Evolutionary conservation across 1,284 basidiomycete species (phyloP).

Genomic region (Ustilago shanxiensis): DNA sequence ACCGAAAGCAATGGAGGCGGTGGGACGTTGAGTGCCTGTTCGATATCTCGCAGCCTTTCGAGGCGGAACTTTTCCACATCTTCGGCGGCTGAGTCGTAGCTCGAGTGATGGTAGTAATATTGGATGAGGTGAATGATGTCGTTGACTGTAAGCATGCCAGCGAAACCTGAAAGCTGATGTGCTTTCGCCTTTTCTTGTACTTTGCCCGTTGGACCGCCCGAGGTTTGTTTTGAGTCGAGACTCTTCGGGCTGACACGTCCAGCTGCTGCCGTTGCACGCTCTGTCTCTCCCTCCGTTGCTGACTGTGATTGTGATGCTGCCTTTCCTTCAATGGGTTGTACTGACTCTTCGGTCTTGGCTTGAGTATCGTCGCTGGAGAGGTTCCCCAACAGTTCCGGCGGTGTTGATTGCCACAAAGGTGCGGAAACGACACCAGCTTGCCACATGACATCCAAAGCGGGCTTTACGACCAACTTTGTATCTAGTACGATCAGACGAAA

Average conservation of each 20-base stretch:
- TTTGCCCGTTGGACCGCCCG: background rate
- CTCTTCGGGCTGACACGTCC: slow-evolving; percentile 30
- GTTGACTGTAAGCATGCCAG: slow-evolving; percentile 69
- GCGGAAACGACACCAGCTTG: slow-evolving; percentile 86
- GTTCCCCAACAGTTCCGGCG: slow-evolving; percentile 30
- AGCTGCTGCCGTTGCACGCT: too few species aligned
- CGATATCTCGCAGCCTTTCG: slow-evolving; percentile 81
- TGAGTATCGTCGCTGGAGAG: slow-evolving; percentile 9
- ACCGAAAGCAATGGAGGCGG: slow-evolving; percentile 91
- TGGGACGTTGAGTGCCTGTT: slow-evolving; percentile 89
- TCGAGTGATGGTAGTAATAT: slow-evolving; percentile 65
- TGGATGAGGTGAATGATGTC: slow-evolving; percentile 69
- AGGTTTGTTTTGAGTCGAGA: background rate
- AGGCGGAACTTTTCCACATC: slow-evolving; percentile 96
- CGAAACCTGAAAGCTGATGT: slow-evolving; percentile 62
- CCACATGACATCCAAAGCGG: slow-evolving; percentile 69
- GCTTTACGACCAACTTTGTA: slow-evolving; percentile 68
- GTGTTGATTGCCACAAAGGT: slow-evolving; percentile 79
- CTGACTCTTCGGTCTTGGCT: background rate
- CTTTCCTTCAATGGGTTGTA: background rate
- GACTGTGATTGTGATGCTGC: background rate
- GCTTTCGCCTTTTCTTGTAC: slow-evolving; percentile 1
- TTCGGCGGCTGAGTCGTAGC: slow-evolving; percentile 85
- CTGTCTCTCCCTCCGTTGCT: background rate
- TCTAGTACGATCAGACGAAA: slow-evolving; percentile 97